Evolutionary conservation across 441 rosid species (phyloP).

Genomic region (Brassica balearica): DNA sequence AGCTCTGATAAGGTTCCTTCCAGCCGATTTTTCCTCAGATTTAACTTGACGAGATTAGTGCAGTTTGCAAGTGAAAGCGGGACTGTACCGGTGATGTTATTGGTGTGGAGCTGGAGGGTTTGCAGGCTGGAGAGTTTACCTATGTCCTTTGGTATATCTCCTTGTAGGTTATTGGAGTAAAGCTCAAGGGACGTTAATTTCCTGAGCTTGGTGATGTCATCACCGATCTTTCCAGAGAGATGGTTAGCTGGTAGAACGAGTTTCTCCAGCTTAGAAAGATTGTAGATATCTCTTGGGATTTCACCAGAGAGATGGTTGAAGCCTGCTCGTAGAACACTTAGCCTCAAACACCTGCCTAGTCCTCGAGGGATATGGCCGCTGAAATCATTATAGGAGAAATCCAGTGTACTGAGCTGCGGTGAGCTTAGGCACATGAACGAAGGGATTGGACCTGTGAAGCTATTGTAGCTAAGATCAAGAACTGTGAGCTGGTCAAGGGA

Average conservation of each 20-base stretch:
- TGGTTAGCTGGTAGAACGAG: not conserved
- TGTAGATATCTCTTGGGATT: not conserved
- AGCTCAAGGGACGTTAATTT: not conserved
- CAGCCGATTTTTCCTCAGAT: not conserved
- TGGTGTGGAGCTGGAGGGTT: not conserved
- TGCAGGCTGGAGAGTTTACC: not conserved
- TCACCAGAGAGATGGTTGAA: not conserved
- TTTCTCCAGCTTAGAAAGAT: not conserved
- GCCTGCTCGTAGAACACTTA: conserved; percentile 8
- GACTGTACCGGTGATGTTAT: not conserved
- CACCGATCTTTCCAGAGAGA: not conserved
- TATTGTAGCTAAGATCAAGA: conserved; percentile 8
- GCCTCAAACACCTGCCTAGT: not conserved
- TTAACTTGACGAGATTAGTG: conserved; percentile 1
- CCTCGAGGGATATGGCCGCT: not conserved
- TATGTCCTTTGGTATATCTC: conserved; percentile 1
- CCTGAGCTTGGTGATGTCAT: not conserved
- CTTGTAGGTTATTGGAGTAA: not conserved
- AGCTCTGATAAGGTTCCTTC: conserved; percentile 1
- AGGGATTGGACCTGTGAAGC: not conserved
- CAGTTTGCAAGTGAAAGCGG: not conserved
- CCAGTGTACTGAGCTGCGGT: not conserved
- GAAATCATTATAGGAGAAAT: not conserved
- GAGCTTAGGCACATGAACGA: not conserved
- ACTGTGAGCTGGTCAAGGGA: conserved; percentile 1